phyloP scores from a whole-genome alignment of 441 rosid species.

The Gossypium schwendimanii region DNA sequence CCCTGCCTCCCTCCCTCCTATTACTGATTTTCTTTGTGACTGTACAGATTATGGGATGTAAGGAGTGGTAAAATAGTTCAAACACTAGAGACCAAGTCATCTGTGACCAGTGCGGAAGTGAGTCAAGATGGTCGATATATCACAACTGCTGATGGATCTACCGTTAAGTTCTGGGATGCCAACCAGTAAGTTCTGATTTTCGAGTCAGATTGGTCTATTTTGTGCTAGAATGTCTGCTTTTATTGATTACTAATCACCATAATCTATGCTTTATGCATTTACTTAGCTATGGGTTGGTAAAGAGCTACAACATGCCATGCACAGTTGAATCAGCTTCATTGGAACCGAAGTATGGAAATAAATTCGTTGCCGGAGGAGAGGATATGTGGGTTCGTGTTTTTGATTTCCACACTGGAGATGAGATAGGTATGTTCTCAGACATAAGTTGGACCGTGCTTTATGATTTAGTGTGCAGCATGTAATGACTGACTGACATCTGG shows the following conservation, averaged over 20 bases:
- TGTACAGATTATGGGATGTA: conserved; percentile 72
- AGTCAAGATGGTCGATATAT: conserved; percentile 88
- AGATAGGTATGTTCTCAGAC: conserved; percentile 49
- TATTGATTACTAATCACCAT: not conserved
- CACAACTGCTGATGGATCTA: conserved; percentile 82
- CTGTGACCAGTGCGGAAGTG: conserved; percentile 93
- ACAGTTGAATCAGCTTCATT: conserved; percentile 81
- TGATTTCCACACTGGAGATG: conserved; percentile 87
- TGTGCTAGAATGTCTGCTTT: not conserved
- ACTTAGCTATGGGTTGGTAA: conserved; percentile 53
- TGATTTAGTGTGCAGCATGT: not conserved
- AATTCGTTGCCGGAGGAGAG: conserved; percentile 74
- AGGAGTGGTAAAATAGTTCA: conserved; percentile 77
- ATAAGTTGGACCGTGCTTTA: not conserved
- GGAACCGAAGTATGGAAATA: conserved; percentile 78
- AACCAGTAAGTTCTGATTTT: conserved; percentile 57
- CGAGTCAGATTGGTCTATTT: not conserved
- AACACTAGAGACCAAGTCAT: conserved; percentile 70
- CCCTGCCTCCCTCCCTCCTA: not conserved
- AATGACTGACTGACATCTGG: not conserved
- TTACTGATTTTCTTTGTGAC: not conserved
- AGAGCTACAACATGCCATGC: conserved; percentile 74
- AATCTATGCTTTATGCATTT: not conserved
- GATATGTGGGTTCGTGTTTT: conserved; percentile 46
- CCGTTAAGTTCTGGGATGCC: conserved; percentile 90